Evolutionary conservation across 202 grass and related monocot genomes (phyloP).

Genomic region (Panicum hallii): DNA sequence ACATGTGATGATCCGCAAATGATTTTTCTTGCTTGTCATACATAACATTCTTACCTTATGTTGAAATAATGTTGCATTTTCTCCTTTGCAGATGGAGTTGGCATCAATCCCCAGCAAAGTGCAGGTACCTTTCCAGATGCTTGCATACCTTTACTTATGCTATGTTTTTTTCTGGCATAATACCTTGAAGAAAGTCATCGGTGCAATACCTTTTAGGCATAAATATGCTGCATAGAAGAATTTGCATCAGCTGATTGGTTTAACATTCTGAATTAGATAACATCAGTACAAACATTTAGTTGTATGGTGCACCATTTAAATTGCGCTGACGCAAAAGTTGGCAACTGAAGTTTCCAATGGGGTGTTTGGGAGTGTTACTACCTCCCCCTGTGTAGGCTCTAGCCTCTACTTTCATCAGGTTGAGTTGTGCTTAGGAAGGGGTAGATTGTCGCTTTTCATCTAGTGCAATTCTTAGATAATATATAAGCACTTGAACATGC

Average conservation of each 20-base stretch:
- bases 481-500: background rate
- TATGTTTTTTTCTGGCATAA: background rate
- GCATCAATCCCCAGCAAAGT: constrained; percentile 98
- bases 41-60: background rate
- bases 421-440: background rate
- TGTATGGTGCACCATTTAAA: background rate
- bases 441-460: background rate
- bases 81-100: constrained; percentile 80
- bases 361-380: too few relatives aligned
- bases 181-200: background rate
- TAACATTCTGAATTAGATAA: background rate
- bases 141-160: background rate
- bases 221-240: constrained; percentile 8
- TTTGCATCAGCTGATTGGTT: background rate
- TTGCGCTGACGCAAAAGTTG: background rate
- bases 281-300: background rate
- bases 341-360: background rate
- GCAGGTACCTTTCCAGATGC: constrained; percentile 61
- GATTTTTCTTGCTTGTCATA: background rate
- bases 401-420: background rate
- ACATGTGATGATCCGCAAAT: background rate
- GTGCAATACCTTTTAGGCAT: background rate
- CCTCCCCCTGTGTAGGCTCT: background rate
- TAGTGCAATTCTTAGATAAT: background rate
- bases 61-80: background rate